A percentile compares a stretch with the other conserved stretches of the same genome.
Conservation (phyloP, 1,139 yeast species). For the Debaryomyces sp. region DNA sequence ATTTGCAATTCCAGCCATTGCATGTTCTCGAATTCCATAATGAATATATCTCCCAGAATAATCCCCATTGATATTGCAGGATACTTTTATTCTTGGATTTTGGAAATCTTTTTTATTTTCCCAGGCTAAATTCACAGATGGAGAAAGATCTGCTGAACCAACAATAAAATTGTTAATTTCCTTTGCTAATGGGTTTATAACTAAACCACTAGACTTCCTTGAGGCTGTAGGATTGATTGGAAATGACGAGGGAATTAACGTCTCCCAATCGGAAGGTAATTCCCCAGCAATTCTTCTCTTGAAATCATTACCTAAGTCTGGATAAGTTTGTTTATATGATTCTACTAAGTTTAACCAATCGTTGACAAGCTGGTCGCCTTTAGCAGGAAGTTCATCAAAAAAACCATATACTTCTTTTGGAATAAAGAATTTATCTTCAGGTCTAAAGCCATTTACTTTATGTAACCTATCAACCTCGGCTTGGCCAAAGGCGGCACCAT, state of each 20-base stretch:
- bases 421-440: constrained; percentile 17
- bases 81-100: constrained; percentile 21
- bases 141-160: constrained; percentile 30
- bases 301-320: constrained; percentile 24
- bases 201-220: constrained; percentile 26
- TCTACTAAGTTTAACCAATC: constrained; percentile 21
- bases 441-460: constrained; percentile 19
- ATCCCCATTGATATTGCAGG: constrained; percentile 28
- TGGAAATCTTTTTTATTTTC: constrained; percentile 26
- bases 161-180: constrained; percentile 23
- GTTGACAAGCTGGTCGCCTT: constrained; percentile 17
- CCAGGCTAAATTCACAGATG: constrained; percentile 30
- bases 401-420: constrained; percentile 25
- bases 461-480: constrained; percentile 24
- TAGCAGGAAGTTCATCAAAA: constrained; percentile 15
- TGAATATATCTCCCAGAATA: constrained; percentile 31
- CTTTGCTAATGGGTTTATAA: constrained; percentile 21
- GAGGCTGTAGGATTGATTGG: constrained; percentile 23
- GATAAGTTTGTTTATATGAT: constrained; percentile 18
- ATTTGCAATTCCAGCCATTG: constrained; percentile 37
- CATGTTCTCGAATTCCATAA: constrained; percentile 39
- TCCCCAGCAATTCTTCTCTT: constrained; percentile 20
- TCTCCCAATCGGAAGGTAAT: constrained; percentile 22
- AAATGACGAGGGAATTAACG: constrained; percentile 17
- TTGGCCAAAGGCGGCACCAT: constrained; percentile 31